These are phyloP conservation scores for Kwoniella sp. DNA, from an alignment of 768 basidiomycete species.

Conservation along the genomic window DNA sequence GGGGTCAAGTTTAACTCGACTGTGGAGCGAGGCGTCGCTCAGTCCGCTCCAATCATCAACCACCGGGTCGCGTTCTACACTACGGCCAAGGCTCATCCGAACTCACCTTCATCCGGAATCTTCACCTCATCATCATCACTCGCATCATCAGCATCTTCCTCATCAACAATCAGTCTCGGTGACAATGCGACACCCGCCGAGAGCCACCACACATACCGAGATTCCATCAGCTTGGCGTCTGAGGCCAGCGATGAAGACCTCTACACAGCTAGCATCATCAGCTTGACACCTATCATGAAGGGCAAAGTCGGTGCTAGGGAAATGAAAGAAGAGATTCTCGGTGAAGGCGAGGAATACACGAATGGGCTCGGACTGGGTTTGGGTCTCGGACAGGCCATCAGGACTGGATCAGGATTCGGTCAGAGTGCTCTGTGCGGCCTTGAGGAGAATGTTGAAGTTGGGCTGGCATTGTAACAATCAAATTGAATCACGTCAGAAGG, in stretches of 20 bases:
- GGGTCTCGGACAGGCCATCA: conserved; percentile 9
- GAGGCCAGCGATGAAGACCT: conserved; percentile 51
- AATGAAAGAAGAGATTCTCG: conserved; percentile 25
- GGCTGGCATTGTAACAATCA: conserved; percentile 23
- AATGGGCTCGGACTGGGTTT: conserved; percentile 11
- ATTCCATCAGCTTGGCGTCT: conserved; percentile 34
- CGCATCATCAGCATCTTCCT: conserved; percentile 16
- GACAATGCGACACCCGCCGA: not conserved
- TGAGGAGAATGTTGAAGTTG: conserved; percentile 26
- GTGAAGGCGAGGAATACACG: not conserved
- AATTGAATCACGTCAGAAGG: not conserved
- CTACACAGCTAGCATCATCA: conserved; percentile 45
- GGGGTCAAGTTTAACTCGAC: not conserved
- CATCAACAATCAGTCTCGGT: conserved; percentile 14
- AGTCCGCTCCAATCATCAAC: conserved; percentile 37
- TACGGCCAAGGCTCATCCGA: conserved; percentile 42
- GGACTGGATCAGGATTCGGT: conserved; percentile 1
- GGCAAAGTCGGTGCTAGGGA: conserved; percentile 20
- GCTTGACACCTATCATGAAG: conserved; percentile 32
- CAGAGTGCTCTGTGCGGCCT: not conserved
- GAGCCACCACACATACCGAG: conserved; percentile 12
- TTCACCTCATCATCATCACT: conserved; percentile 26
- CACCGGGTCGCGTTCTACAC: conserved; percentile 45
- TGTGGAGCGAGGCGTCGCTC: not conserved
- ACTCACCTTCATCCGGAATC: conserved; percentile 36